phyloP scores from a whole-genome alignment of 2,329 filamentous ascomycete genomes.

The Didymella segeticola region DNA sequence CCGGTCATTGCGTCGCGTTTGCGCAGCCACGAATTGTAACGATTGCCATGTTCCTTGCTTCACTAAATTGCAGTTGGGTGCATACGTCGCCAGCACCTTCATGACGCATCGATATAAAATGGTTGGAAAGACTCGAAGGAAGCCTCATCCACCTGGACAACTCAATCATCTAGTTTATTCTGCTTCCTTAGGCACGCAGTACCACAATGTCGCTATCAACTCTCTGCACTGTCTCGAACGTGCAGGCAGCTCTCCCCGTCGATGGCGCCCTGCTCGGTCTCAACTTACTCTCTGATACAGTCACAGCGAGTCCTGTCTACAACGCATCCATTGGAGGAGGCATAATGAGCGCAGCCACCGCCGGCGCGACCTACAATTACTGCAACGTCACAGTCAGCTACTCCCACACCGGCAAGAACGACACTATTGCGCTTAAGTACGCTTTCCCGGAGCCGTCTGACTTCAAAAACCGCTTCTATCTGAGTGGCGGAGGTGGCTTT shows the following conservation, averaged over 20 bases:
- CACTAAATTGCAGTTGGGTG: neutral
- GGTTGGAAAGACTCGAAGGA: neutral
- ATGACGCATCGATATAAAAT: neutral
- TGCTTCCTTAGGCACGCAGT: neutral
- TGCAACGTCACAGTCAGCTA: slow-evolving; percentile 59
- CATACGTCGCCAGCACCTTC: neutral
- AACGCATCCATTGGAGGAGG: slow-evolving; percentile 41
- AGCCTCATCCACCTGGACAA: neutral
- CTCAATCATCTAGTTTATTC: neutral
- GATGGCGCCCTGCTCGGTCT: slow-evolving; percentile 30
- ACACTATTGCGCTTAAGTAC: slow-evolving; percentile 37
- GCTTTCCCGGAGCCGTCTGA: slow-evolving; percentile 53
- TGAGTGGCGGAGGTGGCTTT: slow-evolving; percentile 56
- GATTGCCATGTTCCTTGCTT: neutral
- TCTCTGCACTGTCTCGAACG: slow-evolving; percentile 25
- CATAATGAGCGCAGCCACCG: slow-evolving; percentile 5
- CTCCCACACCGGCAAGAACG: slow-evolving; percentile 49
- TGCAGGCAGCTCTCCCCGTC: slow-evolving; percentile 25
- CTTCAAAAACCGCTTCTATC: slow-evolving; percentile 57
- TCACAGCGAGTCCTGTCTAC: slow-evolving; percentile 46
- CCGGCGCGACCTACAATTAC: slow-evolving; percentile 38
- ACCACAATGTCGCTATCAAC: slow-evolving; percentile 7
- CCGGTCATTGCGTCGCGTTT: neutral
- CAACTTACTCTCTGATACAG: slow-evolving; percentile 51
- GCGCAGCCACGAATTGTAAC: neutral